phyloP scores from a whole-genome alignment of 2,329 filamentous ascomycete genomes.

The Pezicula neosporulosa region DNA sequence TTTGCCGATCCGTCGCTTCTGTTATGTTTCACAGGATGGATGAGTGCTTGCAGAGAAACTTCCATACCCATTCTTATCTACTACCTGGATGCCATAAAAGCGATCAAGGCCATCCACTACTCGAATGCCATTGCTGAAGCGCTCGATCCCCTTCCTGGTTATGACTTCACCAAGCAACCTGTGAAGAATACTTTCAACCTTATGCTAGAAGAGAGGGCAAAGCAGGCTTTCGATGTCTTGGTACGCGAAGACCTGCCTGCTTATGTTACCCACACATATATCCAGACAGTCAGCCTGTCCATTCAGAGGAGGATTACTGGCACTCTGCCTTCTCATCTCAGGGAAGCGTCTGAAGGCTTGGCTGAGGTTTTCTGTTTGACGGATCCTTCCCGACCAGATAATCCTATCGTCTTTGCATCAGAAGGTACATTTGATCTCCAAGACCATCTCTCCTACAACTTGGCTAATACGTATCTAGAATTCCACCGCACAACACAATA shows the following conservation, averaged over 20 bases:
- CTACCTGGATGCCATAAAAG: conserved; percentile 70
- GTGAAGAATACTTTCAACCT: conserved; percentile 53
- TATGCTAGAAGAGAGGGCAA: conserved; percentile 58
- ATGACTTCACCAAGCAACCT: conserved; percentile 50
- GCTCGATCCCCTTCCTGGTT: conserved; percentile 50
- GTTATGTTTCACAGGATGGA: conserved; percentile 63
- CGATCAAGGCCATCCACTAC: conserved; percentile 66
- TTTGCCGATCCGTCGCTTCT: conserved; percentile 62
- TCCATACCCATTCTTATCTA: conserved; percentile 67
- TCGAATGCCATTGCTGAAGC: conserved; percentile 65
- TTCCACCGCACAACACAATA: conserved; percentile 75
- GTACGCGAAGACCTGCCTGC: conserved; percentile 68
- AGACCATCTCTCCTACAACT: conserved; percentile 1
- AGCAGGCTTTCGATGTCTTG: conserved; percentile 61
- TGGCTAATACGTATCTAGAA: conserved; percentile 40
- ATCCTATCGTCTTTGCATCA: conserved; percentile 74
- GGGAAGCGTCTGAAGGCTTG: conserved; percentile 69
- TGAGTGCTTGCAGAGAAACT: conserved; percentile 54
- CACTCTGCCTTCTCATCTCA: conserved; percentile 58
- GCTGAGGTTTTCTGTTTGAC: conserved; percentile 76
- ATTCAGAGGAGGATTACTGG: conserved; percentile 67
- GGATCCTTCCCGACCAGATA: conserved; percentile 69
- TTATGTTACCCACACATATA: conserved; percentile 67
- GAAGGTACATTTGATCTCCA: conserved; percentile 48
- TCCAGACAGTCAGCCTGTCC: conserved; percentile 65